Percentiles rank a stretch among this genome's conserved stretches.
These are phyloP conservation scores for Saussurea involucrata DNA, from an alignment of 129 eudicot species.

Conservation along the genomic window DNA sequence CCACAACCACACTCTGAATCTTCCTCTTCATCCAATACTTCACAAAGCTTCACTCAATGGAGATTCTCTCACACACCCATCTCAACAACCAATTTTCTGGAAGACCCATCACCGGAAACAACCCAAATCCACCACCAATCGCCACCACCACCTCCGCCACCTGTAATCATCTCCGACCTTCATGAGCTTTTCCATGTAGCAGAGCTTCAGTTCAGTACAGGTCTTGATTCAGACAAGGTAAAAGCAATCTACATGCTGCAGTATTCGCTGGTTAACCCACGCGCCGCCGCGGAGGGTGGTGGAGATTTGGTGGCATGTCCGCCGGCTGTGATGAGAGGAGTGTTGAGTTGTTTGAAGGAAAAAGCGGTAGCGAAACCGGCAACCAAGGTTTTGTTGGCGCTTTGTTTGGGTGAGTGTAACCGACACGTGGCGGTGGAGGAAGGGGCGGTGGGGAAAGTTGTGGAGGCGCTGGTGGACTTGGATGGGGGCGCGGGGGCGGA, in stretches of 20 bases:
- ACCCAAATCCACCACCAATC: constrained; percentile 6
- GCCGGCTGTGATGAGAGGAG: constrained; percentile 57
- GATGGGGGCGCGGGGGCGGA: constrained; percentile 78
- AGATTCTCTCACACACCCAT: constrained; percentile 63
- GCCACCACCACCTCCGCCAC: constrained; percentile 27
- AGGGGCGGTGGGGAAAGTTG: constrained; percentile 80
- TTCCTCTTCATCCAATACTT: constrained; percentile 80
- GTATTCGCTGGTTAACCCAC: constrained; percentile 51
- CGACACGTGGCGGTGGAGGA: constrained; percentile 79
- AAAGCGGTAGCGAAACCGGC: constrained; percentile 47
- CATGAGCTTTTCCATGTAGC: constrained; percentile 77
- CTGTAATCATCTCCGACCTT: constrained; percentile 23
- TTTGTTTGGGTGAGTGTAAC: constrained; percentile 54
- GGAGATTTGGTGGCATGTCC: constrained; percentile 40
- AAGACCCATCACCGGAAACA: constrained; percentile 11
- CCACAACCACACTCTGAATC: constrained; percentile 53
- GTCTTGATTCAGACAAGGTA: constrained; percentile 40
- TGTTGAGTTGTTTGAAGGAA: constrained; percentile 43
- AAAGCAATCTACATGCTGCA: constrained; percentile 67
- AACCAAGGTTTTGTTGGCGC: constrained; percentile 68
- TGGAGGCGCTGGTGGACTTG: constrained; percentile 75
- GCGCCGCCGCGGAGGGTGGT: constrained; percentile 33
- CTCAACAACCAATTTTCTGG: constrained; percentile 15
- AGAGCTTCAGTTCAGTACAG: constrained; percentile 63
- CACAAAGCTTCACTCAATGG: constrained; percentile 97